A percentile compares a stretch with the other conserved stretches of the same genome.
phyloP scores from a whole-genome alignment of 2,329 filamentous ascomycete genomes.

The Sphaerostilbella broomeana region DNA sequence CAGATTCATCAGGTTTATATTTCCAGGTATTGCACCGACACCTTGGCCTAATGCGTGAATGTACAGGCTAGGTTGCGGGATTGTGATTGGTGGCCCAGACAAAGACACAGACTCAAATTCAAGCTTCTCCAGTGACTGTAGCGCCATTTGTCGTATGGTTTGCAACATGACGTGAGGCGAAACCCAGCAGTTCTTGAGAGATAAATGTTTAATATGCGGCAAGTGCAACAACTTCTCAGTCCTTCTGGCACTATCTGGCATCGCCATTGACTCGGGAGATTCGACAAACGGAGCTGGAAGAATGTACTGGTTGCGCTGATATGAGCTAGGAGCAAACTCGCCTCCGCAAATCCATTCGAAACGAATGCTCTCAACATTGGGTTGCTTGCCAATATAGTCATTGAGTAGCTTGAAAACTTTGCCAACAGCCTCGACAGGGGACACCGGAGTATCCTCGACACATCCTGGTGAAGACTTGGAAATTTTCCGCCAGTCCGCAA shows the following conservation, averaged over 20 bases:
- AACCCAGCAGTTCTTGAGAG: conserved; percentile 63
- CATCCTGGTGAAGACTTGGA: conserved; percentile 44
- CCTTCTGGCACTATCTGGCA: conserved; percentile 24
- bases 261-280: conserved; percentile 24
- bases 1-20: neutral
- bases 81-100: conserved; percentile 37
- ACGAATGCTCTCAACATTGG: conserved; percentile 50
- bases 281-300: conserved; percentile 54
- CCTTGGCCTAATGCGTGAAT: conserved; percentile 9
- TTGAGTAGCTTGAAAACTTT: conserved; percentile 48
- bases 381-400: conserved; percentile 39
- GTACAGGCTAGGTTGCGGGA: conserved; percentile 15
- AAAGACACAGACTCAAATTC: conserved; percentile 60
- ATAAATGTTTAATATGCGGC: conserved; percentile 51
- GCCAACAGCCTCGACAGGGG: conserved; percentile 44
- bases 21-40: neutral
- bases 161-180: conserved; percentile 50
- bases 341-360: conserved; percentile 64
- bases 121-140: conserved; percentile 43
- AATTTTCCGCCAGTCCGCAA: conserved; percentile 60
- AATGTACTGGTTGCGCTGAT: conserved; percentile 55
- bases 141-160: conserved; percentile 43
- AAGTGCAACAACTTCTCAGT: conserved; percentile 42
- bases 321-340: conserved; percentile 56
- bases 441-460: conserved; percentile 41